Percentiles rank a stretch among this genome's conserved stretches.
These are phyloP conservation scores for Podila epicladia DNA, from an alignment of 192 early-diverging fungal genomes.

Conservation along the genomic window DNA sequence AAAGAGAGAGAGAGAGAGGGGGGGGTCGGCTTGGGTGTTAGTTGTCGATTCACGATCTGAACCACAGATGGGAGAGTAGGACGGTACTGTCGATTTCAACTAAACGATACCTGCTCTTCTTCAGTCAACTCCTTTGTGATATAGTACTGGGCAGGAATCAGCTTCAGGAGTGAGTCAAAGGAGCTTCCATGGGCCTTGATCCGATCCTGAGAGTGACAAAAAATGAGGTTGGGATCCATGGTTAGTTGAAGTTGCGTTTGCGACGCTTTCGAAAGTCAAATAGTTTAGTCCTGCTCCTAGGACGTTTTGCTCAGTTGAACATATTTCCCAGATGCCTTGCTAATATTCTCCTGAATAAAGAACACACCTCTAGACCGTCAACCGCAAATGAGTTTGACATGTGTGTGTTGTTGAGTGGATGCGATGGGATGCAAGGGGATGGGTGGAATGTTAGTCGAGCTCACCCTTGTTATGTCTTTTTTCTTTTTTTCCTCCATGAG, in stretches of 20 bases:
- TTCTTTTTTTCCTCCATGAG: constrained; percentile 8
- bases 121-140: constrained; percentile 66
- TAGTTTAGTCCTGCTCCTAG: background rate
- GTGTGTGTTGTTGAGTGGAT: constrained; percentile 4
- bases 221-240: background rate
- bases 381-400: constrained; percentile 45
- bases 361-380: constrained; percentile 44
- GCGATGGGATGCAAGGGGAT: constrained; percentile 3
- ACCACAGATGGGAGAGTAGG: background rate
- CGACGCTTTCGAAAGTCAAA: background rate
- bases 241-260: too few species aligned
- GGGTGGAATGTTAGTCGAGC: background rate
- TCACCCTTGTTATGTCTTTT: background rate
- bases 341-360: background rate
- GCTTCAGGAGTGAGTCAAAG: constrained; percentile 80
- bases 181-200: constrained; percentile 68
- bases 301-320: background rate
- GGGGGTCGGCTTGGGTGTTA: too few species aligned
- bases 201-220: constrained; percentile 59
- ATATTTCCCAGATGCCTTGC: background rate
- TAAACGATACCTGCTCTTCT: constrained; percentile 55
- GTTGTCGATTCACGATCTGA: too few species aligned
- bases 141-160: constrained; percentile 89
- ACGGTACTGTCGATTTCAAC: background rate
- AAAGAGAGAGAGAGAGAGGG: too few species aligned